phyloP scores from a whole-genome alignment of 2,329 filamentous ascomycete species.

The Claviceps cyperi region DNA sequence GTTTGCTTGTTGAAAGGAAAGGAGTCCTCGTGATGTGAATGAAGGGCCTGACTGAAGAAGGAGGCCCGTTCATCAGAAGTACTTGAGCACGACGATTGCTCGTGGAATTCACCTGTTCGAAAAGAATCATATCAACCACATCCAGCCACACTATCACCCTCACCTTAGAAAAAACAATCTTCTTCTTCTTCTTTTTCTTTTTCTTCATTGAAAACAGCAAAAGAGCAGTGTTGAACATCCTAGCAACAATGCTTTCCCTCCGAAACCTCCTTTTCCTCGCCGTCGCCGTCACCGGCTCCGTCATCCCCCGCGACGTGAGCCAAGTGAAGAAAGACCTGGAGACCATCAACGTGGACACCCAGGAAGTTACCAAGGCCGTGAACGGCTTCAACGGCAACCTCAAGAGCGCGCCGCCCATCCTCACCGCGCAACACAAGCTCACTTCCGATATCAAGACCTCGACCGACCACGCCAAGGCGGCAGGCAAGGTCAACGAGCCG shows the following conservation, averaged over 20 bases:
- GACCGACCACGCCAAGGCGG: background rate
- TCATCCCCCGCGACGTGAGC: background rate
- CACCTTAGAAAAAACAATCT: background rate
- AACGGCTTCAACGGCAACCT: background rate
- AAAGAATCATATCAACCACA: background rate
- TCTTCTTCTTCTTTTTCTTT: background rate
- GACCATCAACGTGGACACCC: background rate
- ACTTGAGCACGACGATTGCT: background rate
- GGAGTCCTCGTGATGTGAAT: background rate
- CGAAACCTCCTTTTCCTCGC: constrained; percentile 3
- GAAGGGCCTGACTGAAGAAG: background rate
- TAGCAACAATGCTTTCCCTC: background rate
- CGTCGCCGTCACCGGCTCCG: constrained; percentile 1
- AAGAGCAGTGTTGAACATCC: background rate
- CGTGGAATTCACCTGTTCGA: background rate
- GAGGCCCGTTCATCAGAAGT: background rate
- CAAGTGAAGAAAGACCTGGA: background rate
- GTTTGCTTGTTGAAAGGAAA: background rate
- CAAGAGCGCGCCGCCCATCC: background rate
- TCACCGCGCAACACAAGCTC: background rate
- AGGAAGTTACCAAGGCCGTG: background rate
- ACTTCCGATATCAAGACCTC: background rate
- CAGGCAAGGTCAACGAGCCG: background rate
- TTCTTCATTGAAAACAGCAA: background rate
- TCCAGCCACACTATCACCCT: background rate